Evolutionary conservation across 352 stramenopile species (phyloP).

Genomic region (Globisporangium spinosum): DNA sequence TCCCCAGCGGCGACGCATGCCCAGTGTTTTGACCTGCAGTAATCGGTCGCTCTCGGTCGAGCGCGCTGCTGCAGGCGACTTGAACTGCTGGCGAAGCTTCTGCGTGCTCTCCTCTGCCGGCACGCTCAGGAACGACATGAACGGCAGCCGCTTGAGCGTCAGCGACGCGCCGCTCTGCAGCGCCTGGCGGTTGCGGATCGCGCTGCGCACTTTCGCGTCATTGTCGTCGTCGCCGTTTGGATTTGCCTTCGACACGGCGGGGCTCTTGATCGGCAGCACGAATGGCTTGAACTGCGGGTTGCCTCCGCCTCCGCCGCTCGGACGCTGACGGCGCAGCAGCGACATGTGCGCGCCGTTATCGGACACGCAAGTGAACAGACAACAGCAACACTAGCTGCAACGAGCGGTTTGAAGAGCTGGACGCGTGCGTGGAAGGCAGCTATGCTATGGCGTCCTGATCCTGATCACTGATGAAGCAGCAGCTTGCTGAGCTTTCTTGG

Average conservation of each 20-base stretch:
- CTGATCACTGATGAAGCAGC: background rate
- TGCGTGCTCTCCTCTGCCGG: conserved; percentile 50
- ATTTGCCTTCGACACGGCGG: background rate
- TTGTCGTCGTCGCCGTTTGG: conserved; percentile 22
- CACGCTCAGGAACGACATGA: conserved; percentile 79
- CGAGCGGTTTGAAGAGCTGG: background rate
- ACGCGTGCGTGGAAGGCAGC: background rate
- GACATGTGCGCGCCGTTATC: conserved; percentile 23
- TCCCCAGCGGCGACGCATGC: conserved; percentile 63
- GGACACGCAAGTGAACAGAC: background rate
- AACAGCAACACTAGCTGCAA: background rate
- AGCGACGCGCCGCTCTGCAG: conserved; percentile 49
- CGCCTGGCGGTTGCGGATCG: conserved; percentile 45
- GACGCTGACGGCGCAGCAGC: conserved; percentile 41
- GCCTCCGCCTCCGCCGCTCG: conserved; percentile 11
- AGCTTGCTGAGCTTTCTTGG: background rate
- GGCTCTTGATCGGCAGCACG: conserved; percentile 57
- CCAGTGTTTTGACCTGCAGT: conserved; percentile 82
- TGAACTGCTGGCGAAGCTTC: conserved; percentile 65
- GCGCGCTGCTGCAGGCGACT: conserved; percentile 58
- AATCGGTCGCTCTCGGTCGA: conserved; percentile 73
- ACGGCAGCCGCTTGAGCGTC: conserved; percentile 71
- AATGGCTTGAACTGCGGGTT: conserved; percentile 71
- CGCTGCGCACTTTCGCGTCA: conserved; percentile 26
- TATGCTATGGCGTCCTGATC: background rate